Percentiles rank a stretch among this genome's conserved stretches.
Conservation (phyloP, 116 monocot genomes). For the Posidonia oceanica region DNA sequence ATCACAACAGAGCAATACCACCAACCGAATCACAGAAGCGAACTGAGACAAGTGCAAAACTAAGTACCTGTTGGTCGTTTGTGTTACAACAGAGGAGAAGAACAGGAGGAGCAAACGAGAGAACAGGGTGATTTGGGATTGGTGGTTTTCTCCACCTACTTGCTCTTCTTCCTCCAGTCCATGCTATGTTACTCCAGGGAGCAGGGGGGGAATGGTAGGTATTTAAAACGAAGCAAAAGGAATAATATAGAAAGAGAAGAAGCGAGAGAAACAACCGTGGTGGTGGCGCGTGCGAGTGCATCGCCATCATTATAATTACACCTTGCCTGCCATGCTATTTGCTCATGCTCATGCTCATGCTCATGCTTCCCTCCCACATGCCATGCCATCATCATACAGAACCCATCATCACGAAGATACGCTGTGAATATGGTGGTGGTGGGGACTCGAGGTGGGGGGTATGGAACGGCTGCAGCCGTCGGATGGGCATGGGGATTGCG, state of each 20-base stretch:
- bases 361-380: background rate
- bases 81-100: background rate
- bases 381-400: conserved; percentile 2
- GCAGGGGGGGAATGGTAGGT: too few species aligned
- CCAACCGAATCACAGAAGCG: background rate
- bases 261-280: background rate
- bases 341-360: too few species aligned
- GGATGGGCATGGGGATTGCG: background rate
- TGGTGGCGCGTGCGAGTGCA: conserved; percentile 1
- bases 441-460: background rate
- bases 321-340: conserved; percentile 1
- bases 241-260: background rate
- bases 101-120: background rate
- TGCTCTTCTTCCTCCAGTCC: too few species aligned
- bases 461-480: background rate
- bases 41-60: background rate
- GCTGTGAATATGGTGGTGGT: conserved; percentile 1
- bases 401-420: background rate
- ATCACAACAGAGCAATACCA: too few species aligned
- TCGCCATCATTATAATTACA: conserved; percentile 2
- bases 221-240: background rate
- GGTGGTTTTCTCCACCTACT: background rate
- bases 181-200: background rate
- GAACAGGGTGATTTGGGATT: background rate
- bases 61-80: background rate